Base-by-base conservation (phyloP, 306 rosid genomes). In the Abrus precatorius region DNA sequence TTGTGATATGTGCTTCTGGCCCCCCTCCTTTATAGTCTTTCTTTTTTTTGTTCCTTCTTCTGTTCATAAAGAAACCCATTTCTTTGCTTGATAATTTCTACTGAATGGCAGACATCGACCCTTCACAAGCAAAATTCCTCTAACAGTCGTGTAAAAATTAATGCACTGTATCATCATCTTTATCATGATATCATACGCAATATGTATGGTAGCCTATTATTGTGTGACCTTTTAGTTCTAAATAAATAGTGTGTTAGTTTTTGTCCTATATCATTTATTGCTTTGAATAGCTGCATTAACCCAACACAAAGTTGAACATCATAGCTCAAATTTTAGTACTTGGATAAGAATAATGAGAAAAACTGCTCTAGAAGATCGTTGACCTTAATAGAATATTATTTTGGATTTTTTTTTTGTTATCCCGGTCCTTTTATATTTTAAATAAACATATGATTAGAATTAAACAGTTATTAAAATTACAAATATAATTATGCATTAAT, bases 61-160 rank as follows among this genome's bases (percentile, higher is more conserved):
- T 14, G 48, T 69, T 33, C 52, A 11, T 57, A 45, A 69, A 56
- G 40, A 57, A 69, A 33, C 8, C 14, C 49, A 30, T 29, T 43
- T 13, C 44, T 29, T 12, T 62, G 44, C 29, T 33, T 11, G 56
- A 74, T 11, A 61, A 56, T 56, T 49, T 59, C 34, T 38, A 55
- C 38, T 1, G 50, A 38, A 53, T 65, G 82, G 36, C 44, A 54
- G 20, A 30, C 71, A 79, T 32, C 40, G 40, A 36, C 4, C 49
- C 44, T 78, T 55, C 82, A 54, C 82, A 30, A 68, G 59, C 68
- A 67, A 54, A 68, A 66, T 65, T 34, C 53, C 38, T 62, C 48
- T 30, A 60, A 36, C 13, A 14, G 32, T 52, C 52, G 33, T 52
- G 52, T 27, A 33, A 65, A 77, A 77, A 62, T 77, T 38, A 54